These are phyloP conservation scores for Colletotrichum sp. DNA, from an alignment of 2,329 filamentous ascomycete genomes.

Conservation along the genomic window DNA sequence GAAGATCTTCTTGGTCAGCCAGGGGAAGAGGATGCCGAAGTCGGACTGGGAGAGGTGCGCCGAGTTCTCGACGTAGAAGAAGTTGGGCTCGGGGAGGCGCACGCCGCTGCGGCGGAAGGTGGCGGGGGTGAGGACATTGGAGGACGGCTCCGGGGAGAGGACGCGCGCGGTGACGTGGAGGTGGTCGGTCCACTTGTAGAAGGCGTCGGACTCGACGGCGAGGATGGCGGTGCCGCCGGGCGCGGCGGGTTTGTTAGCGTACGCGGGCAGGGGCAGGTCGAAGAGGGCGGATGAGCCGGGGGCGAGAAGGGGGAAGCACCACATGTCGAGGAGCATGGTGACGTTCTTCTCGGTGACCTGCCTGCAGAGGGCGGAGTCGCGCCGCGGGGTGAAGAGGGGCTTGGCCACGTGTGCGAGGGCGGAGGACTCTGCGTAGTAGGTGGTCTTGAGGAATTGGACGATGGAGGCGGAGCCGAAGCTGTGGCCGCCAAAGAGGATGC, in stretches of 20 bases:
- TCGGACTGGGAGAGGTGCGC: constrained; percentile 85
- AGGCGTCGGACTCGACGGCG: constrained; percentile 76
- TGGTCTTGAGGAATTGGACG: constrained; percentile 79
- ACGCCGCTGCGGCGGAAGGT: constrained; percentile 47
- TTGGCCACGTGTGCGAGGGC: constrained; percentile 52
- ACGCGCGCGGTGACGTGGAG: constrained; percentile 71
- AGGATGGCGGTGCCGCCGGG: constrained; percentile 66
- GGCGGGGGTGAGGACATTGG: constrained; percentile 43
- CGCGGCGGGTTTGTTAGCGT: constrained; percentile 55
- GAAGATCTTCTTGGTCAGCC: constrained; percentile 65
- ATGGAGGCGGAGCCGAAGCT: constrained; percentile 80
- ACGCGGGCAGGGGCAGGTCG: constrained; percentile 75
- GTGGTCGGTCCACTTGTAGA: constrained; percentile 80
- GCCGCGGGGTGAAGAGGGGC: constrained; percentile 66
- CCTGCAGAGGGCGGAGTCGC: constrained; percentile 58
- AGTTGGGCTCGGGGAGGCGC: constrained; percentile 59
- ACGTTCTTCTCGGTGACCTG: constrained; percentile 75
- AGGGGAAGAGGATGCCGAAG: constrained; percentile 83
- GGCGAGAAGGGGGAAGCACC: constrained; percentile 75
- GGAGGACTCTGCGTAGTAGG: constrained; percentile 67
- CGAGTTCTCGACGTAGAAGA: constrained; percentile 77
- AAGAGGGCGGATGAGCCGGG: constrained; percentile 68
- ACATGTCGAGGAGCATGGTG: constrained; percentile 78
- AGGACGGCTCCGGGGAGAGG: constrained; percentile 61
- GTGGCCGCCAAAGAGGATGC: constrained; percentile 78